Evolutionary conservation across 768 basidiomycete genomes (phyloP), one percentile per base, ranked within the genome.

Genomic region (Polyporus arcularius): DNA sequence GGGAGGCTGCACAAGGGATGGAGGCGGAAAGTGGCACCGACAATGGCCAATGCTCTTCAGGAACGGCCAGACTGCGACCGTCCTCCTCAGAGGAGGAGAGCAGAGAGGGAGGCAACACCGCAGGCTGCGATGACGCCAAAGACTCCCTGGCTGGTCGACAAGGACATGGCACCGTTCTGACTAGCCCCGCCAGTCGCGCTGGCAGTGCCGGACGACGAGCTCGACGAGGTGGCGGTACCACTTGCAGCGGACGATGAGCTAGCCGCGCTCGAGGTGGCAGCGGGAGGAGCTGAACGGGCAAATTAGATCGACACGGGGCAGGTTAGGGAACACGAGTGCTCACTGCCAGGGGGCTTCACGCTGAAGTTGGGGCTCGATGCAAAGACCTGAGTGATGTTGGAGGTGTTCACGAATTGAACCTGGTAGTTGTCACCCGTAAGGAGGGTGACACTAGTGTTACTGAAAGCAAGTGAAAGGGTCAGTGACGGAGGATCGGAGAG

Each of bases 301-400:
- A n/a, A 46, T 4, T 51, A 43, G 11, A 42, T 16, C 14, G 12
- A 16, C n/a, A 41, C 46, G 6, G 21, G 45, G n/a, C 4, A 46
- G 45, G 16, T 16, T 18, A 11, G 10, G 26, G n/a, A 4, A 42
- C 45, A 21, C n/a, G 15, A 21, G 30, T 10, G 62, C 77, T 57
- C 62, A 78, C 77, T 77, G 49, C 77, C 77, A 10, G 68, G 48
- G n/a, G 75, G 64, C 64, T 68, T 73, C 18, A 79, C 74, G 35
- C 68, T 65, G 65, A 79, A 79, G 4, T 62, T 39, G 18, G 67
- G 31, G 64, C 73, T 74, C 32, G 61, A 65, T 2, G 77, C 78
- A 58, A 68, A 71, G 35, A 78, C 61, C 32, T 76, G 63, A 11
- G 65, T 63, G 16, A n/a, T 7, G 65, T 79, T 75, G 21, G 53